Percentiles rank a stretch among this genome's conserved stretches.
phyloP scores from a whole-genome alignment of 1,284 basidiomycete genomes.

The Fistulina hepatica region DNA sequence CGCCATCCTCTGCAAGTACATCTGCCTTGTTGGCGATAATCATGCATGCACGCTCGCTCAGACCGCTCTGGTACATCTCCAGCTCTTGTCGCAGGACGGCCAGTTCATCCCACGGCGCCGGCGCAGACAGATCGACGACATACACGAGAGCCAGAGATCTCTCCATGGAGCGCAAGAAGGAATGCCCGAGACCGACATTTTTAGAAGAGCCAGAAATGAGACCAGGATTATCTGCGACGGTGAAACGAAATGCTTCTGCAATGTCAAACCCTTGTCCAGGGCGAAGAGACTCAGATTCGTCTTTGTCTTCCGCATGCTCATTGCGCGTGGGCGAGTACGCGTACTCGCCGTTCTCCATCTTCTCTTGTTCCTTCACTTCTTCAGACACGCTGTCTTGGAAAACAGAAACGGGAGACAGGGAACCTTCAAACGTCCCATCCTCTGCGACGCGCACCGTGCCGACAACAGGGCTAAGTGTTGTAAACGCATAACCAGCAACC shows the following conservation, averaged over 20 bases:
- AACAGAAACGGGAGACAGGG: conserved; percentile 36
- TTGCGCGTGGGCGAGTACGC: conserved; percentile 41
- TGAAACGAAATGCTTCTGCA: conserved; percentile 76
- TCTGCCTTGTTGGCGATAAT: conserved; percentile 96
- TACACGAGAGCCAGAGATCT: conserved; percentile 85
- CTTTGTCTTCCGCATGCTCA: conserved; percentile 21
- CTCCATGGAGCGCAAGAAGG: conserved; percentile 90
- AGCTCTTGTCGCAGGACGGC: conserved; percentile 66
- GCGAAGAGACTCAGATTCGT: conserved; percentile 8
- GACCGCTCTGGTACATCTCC: conserved; percentile 74
- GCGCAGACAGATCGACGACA: conserved; percentile 78
- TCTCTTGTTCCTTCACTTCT: conserved; percentile 34
- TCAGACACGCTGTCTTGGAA: conserved; percentile 69
- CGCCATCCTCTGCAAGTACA: conserved; percentile 44
- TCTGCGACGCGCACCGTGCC: conserved; percentile 81
- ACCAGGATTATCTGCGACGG: conserved; percentile 96
- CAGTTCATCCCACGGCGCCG: conserved; percentile 70
- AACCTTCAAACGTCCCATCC: conserved; percentile 69
- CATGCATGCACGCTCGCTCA: conserved; percentile 66
- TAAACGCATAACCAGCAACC: conserved; percentile 89
- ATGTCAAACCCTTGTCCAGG: conserved; percentile 39
- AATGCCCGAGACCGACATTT: conserved; percentile 89
- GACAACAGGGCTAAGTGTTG: conserved; percentile 92
- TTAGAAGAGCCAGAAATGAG: conserved; percentile 78
- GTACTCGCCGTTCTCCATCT: conserved; percentile 41